Evolutionary conservation across 345 rosid species (phyloP), one percentile per base, ranked within the genome.

Genomic region (Microcos paniculata): DNA sequence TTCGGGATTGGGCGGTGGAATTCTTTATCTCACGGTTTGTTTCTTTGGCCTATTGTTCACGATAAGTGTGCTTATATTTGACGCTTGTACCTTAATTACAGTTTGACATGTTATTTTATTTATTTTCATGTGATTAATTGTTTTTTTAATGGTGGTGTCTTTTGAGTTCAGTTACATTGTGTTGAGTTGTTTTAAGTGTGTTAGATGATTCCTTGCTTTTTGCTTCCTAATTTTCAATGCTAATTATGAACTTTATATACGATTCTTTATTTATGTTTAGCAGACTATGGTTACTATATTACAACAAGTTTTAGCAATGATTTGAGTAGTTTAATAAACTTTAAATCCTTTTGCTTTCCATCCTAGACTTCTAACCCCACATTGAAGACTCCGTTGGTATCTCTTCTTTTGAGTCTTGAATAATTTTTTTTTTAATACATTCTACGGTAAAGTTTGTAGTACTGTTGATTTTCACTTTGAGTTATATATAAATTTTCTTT

Each of bases 1-100:
- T 0, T 74, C 91, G 6, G 89, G 84, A 1, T 81, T 95, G 72
- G 99, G 98, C 40, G 99, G 99, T 45, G 98, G 98, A 51, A 77
- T 93, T 80, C 85, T 96, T 49, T 79, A 87, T 85, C 93, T 93
- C 78, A 89, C 78, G 96, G 98, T 95, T 69, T 26, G 70, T 46
- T 8, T 61, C 62, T 19, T 77, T 75, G n/a, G 21, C 73, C 33
- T 42, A 1, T 64, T 64, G 8, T 33, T 73, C 42, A 53, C 40
- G 43, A 58, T 56, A 8, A 28, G 35, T 11, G 14, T 73, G 62
- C 19, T 71, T 40, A 40, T 58, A 42, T 10, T 59, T 40, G 35
- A 23, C 24, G 21, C 9, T 56, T 57, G 1, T 21, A 38, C 30
- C 1, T 3, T 4, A 21, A 31, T 70, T 70, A 28, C 4, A 7